Evolutionary conservation across 2,329 filamentous ascomycete species (phyloP), one percentile per base, ranked within the genome.

Genomic region (Zarea fungicola): DNA sequence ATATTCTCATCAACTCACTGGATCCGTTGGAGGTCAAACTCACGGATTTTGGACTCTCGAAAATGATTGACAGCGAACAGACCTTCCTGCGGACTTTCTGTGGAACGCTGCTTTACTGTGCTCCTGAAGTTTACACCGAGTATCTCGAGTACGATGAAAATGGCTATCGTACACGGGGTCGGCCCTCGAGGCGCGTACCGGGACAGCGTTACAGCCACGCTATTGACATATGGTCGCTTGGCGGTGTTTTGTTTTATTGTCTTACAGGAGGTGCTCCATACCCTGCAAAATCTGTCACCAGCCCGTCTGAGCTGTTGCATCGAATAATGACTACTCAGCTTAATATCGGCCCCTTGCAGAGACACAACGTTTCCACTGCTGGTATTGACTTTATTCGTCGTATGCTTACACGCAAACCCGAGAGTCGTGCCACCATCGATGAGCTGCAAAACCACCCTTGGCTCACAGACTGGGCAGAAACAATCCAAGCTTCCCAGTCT

Each of bases 61-160:
- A 99, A 64, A 91, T 95, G 65, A 84, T 96, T 39, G 86, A 90
- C 53, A 89, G 89, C 55, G 84, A 90, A 53, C 86, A 95, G 59
- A 96, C 92, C 0, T 96, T 96, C 60, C 72, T 97, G 31, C 89
- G 91, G 63, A 99, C 93, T 0, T 99, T 99, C 61, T 99, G 93
- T 62, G 93, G 95, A 26, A 99, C 93, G 0, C 72, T 99, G 23
- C 73, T 99, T 4, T 99, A 97, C 67, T 97, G 93, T 64, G 93
- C 93, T 1, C 93, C 93, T 0, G 93, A 99, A 62, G 92, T 99
- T 2, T 99, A 97, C 61, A 89, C 87, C 7, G 82, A 84, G 52
- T 85, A 78, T 57, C 65, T 68, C 21, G 77, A 84, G 54, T 84
- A 84, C 42, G 86, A 95, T 58, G 84, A 87, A 57, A 73, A 81